These are phyloP conservation scores for Cetraspora pellucida DNA, from an alignment of 192 early-diverging fungal genomes.

Conservation along the genomic window DNA sequence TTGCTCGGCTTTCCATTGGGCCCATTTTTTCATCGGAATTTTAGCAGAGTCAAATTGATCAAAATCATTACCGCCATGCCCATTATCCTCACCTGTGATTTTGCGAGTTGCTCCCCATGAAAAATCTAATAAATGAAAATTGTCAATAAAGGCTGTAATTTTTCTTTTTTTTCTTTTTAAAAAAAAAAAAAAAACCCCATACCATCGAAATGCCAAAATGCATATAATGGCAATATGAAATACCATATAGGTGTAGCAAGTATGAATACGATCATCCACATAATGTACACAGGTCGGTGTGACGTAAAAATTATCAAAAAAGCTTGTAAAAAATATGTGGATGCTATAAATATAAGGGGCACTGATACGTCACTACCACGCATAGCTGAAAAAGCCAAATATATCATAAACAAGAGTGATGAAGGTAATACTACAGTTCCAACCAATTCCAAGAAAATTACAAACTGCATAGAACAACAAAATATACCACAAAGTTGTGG, in stretches of 20 bases:
- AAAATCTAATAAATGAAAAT: constrained; percentile 51
- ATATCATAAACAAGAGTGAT: constrained; percentile 54
- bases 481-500: constrained; percentile 88
- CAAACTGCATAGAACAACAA: constrained; percentile 88
- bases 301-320: constrained; percentile 75
- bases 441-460: constrained; percentile 71
- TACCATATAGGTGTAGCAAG: constrained; percentile 93
- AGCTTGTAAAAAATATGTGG: constrained; percentile 69
- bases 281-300: constrained; percentile 68
- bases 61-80: constrained; percentile 66
- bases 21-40: constrained; percentile 58
- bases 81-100: constrained; percentile 70
- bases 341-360: constrained; percentile 66
- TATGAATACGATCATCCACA: constrained; percentile 80
- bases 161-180: too few species aligned
- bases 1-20: constrained; percentile 51
- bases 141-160: too few species aligned
- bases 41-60: constrained; percentile 69
- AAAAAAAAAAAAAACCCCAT: too few species aligned
- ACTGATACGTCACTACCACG: constrained; percentile 47
- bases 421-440: constrained; percentile 76
- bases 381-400: constrained; percentile 57
- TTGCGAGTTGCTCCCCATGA: constrained; percentile 82
- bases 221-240: constrained; percentile 86
- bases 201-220: constrained; percentile 90